A percentile compares a stretch with the other conserved stretches of the same genome.
Conservation (phyloP, 2,329 filamentous ascomycete species). For the Orbilia brochopaga region DNA sequence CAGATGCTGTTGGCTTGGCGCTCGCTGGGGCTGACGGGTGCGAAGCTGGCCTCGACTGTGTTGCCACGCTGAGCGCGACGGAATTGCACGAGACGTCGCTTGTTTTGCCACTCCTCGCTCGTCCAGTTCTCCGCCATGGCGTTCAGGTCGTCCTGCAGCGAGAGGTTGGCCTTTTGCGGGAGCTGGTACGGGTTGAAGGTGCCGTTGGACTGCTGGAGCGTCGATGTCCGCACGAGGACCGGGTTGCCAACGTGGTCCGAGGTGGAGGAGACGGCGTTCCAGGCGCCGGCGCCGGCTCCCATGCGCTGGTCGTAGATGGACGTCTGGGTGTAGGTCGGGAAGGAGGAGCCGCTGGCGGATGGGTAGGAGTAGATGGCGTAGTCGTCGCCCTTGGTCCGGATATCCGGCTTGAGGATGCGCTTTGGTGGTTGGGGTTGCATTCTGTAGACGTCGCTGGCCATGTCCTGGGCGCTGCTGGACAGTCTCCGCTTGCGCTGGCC, state of each 20-base stretch:
- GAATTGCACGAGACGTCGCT: slow-evolving; percentile 87
- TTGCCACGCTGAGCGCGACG: slow-evolving; percentile 80
- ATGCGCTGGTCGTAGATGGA: slow-evolving; percentile 60
- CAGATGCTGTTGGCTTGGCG: slow-evolving; percentile 84
- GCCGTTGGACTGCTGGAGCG: slow-evolving; percentile 65
- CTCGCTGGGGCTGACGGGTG: slow-evolving; percentile 77
- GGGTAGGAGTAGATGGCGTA: slow-evolving; percentile 65
- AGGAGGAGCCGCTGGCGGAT: slow-evolving; percentile 61
- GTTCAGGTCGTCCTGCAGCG: slow-evolving; percentile 83
- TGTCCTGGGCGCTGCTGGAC: slow-evolving; percentile 62
- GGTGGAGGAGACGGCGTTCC: slow-evolving; percentile 34
- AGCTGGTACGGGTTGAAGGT: slow-evolving; percentile 78
- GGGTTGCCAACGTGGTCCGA: slow-evolving; percentile 60
- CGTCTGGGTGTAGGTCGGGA: slow-evolving; percentile 63
- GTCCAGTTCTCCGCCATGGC: slow-evolving; percentile 85
- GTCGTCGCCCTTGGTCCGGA: slow-evolving; percentile 62
- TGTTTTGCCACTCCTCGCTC: slow-evolving; percentile 76
- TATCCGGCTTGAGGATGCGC: slow-evolving; percentile 57
- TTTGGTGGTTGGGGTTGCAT: slow-evolving; percentile 59
- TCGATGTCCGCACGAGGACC: slow-evolving; percentile 71
- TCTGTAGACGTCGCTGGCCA: slow-evolving; percentile 54
- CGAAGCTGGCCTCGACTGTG: slow-evolving; percentile 80
- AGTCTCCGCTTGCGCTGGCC: slow-evolving; percentile 65
- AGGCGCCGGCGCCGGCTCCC: slow-evolving; percentile 56
- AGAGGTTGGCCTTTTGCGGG: slow-evolving; percentile 80